Conservation (phyloP, 805 yeast species). For the Starmerella sp. region DNA sequence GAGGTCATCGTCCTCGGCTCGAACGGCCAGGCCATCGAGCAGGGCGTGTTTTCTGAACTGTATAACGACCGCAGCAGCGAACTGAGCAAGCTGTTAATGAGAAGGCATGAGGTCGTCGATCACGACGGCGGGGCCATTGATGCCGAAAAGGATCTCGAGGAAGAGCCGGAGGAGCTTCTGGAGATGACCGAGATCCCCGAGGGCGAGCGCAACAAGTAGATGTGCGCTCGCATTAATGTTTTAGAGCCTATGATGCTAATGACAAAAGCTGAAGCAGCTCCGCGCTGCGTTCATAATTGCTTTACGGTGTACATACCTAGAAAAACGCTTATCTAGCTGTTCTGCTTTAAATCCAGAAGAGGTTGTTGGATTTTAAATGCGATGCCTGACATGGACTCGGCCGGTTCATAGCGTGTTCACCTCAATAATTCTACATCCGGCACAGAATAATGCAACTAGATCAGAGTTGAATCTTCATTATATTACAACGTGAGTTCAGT, state of each 20-base stretch:
- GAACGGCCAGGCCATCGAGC: constrained; percentile 65
- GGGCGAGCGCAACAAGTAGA: constrained; percentile 2
- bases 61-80: constrained; percentile 37
- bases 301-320: not conserved
- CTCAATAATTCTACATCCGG: no score
- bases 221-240: no score
- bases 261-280: not conserved
- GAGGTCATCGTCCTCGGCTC: constrained; percentile 67
- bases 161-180: constrained; percentile 7
- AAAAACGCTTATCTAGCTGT: not conserved
- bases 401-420: no score
- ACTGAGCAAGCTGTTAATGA: constrained; percentile 34
- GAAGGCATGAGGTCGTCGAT: constrained; percentile 18
- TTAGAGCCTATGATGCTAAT: not conserved
- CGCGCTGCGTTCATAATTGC: not conserved
- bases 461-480: no score
- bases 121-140: constrained; percentile 2
- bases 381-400: no score
- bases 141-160: constrained; percentile 11
- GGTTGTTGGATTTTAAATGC: no score
- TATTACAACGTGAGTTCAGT: not conserved
- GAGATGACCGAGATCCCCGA: constrained; percentile 11
- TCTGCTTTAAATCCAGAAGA: no score
- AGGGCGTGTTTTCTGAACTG: constrained; percentile 48
- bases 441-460: no score